Percentiles rank a stretch among this genome's conserved stretches.
phyloP scores from a whole-genome alignment of 495 filamentous ascomycete species.

The Penicillium psychrofluorescens region DNA sequence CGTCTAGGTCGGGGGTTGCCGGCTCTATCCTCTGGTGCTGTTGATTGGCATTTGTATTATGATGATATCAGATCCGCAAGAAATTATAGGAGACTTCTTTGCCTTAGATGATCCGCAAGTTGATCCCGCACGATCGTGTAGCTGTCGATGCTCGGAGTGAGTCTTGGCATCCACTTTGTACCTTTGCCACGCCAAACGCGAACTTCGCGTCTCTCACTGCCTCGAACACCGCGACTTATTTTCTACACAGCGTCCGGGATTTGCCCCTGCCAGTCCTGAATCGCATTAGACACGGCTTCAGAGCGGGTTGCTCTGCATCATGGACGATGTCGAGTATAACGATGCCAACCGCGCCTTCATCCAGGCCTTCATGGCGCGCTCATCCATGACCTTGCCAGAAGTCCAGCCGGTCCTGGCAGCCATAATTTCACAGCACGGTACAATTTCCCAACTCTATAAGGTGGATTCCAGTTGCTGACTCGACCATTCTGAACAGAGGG shows the following conservation, averaged over 20 bases:
- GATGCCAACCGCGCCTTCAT: conserved; percentile 87
- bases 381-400: conserved; percentile 66
- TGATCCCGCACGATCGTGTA: too few relatives aligned
- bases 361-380: conserved; percentile 78
- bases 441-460: neutral
- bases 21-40: conserved; percentile 12
- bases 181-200: too few relatives aligned
- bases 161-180: too few relatives aligned
- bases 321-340: conserved; percentile 33
- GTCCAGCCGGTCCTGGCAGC: conserved; percentile 66
- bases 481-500: conserved; percentile 19
- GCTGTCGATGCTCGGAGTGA: too few relatives aligned
- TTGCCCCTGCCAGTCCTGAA: neutral
- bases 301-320: conserved; percentile 1
- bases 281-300: neutral
- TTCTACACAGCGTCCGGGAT: too few relatives aligned
- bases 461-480: neutral
- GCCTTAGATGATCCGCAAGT: too few relatives aligned
- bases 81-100: neutral
- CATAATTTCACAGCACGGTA: conserved; percentile 57
- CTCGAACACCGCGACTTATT: neutral
- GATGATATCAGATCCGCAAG: conserved; percentile 18
- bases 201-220: too few relatives aligned
- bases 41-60: conserved; percentile 11
- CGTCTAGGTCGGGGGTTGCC: conserved; percentile 7